Evolutionary conservation across 305 asterid genomes (phyloP).

Genomic region (Solanum hybrid): DNA sequence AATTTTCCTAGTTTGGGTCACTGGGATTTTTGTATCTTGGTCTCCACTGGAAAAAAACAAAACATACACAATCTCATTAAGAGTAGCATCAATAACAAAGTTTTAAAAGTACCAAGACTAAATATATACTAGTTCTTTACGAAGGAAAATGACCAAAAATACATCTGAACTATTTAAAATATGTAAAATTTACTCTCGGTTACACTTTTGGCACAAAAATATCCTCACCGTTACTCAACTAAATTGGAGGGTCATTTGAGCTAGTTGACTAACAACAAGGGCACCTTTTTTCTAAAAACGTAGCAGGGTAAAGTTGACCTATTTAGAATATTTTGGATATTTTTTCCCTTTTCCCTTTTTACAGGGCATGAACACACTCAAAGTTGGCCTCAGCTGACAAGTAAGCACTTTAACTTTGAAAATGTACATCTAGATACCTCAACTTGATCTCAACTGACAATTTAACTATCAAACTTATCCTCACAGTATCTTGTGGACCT

Average conservation of each 20-base stretch:
- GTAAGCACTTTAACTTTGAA: background rate
- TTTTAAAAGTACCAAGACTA: background rate
- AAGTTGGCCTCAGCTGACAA: background rate
- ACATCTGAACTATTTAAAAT: background rate
- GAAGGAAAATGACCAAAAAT: background rate
- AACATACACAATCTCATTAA: background rate
- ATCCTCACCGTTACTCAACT: background rate
- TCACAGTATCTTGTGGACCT: background rate
- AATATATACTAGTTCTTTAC: background rate
- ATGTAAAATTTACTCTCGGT: background rate
- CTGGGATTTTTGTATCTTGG: conserved; percentile 17
- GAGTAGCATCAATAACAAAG: background rate
- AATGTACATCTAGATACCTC: background rate
- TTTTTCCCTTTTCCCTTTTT: background rate
- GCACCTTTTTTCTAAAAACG: background rate
- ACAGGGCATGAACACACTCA: background rate
- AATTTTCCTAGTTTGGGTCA: conserved; percentile 13
- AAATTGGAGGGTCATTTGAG: background rate
- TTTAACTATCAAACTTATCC: background rate
- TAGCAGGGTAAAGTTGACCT: background rate
- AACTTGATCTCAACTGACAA: background rate
- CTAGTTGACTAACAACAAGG: background rate
- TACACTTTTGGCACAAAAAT: background rate
- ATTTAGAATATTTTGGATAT: background rate
- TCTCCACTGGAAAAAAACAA: conserved; percentile 12